Conservation (phyloP, 2,329 filamentous ascomycete species). For the Aschersonia sp. region DNA sequence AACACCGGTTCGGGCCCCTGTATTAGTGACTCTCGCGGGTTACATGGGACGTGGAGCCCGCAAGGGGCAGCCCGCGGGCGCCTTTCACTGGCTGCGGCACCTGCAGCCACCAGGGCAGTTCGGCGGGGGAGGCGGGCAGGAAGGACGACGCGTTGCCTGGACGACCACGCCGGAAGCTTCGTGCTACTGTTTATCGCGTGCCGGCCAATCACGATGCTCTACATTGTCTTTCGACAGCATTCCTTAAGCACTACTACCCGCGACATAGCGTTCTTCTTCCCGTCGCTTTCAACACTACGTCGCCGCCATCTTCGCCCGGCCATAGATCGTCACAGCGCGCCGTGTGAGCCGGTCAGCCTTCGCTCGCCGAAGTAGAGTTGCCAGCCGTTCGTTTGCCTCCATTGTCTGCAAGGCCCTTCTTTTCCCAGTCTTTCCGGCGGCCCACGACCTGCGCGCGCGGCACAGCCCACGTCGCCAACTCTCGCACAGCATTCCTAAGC, state of each 20-base stretch:
- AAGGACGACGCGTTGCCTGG: conserved; percentile 2
- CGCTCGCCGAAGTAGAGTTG: background rate
- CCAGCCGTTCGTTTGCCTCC: too few relatives aligned
- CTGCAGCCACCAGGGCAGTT: background rate
- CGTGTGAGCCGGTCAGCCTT: background rate
- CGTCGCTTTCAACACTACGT: background rate
- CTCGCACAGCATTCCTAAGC: conserved; percentile 14
- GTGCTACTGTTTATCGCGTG: conserved; percentile 3
- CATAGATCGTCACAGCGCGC: background rate
- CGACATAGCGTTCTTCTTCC: background rate
- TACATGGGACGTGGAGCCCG: too few relatives aligned
- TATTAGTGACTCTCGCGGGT: too few relatives aligned
- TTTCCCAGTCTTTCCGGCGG: background rate
- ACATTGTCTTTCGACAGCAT: conserved; percentile 2
- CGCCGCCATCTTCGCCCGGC: background rate
- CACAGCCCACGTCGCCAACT: background rate
- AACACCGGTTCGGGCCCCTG: too few relatives aligned
- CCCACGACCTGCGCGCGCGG: background rate
- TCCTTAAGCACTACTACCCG: conserved; percentile 4
- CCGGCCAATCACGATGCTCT: conserved; percentile 4
- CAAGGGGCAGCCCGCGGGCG: background rate
- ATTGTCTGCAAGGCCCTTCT: background rate
- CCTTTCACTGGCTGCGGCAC: conserved; percentile 1
- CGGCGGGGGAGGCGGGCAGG: background rate
- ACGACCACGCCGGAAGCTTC: background rate